Evolutionary conservation across 495 filamentous ascomycete genomes (phyloP).

Genomic region (Penicillium robsamsonii): DNA sequence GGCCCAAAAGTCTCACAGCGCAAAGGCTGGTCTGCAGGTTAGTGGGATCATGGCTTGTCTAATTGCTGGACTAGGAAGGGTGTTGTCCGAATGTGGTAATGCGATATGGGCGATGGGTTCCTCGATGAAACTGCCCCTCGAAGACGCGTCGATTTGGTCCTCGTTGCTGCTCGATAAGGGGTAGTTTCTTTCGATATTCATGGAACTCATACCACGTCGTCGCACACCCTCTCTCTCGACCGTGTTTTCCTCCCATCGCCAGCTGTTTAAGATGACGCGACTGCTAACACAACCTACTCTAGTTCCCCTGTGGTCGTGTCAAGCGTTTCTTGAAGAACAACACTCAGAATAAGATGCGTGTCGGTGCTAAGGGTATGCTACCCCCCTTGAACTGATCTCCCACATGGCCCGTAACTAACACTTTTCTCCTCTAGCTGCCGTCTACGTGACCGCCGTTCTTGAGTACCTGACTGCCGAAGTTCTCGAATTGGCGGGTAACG

Average conservation of each 20-base stretch:
- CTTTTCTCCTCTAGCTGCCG: conserved; percentile 59
- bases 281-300: conserved; percentile 21
- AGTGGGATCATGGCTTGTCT: conserved; percentile 40
- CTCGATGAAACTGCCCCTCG: conserved; percentile 10
- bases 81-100: conserved; percentile 5
- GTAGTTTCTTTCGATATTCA: not conserved
- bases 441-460: conserved; percentile 97
- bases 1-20: conserved; percentile 96
- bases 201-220: conserved; percentile 5
- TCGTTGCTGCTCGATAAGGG: conserved; percentile 12
- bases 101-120: conserved; percentile 12
- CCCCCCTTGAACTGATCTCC: not conserved
- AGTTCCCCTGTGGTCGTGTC: conserved; percentile 99
- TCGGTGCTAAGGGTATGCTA: conserved; percentile 80
- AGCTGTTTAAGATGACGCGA: not conserved
- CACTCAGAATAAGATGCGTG: conserved; percentile 99
- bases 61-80: not conserved
- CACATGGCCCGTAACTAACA: conserved; percentile 6
- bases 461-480: conserved; percentile 99
- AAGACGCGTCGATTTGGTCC: conserved; percentile 27
- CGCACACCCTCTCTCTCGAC: conserved; percentile 15
- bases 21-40: conserved; percentile 97
- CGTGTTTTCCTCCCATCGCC: not conserved
- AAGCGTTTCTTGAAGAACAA: conserved; percentile 99
- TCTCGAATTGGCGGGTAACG: conserved; percentile 95